Base-by-base conservation (phyloP, 768 basidiomycete genomes). In the Chiua virens region DNA sequence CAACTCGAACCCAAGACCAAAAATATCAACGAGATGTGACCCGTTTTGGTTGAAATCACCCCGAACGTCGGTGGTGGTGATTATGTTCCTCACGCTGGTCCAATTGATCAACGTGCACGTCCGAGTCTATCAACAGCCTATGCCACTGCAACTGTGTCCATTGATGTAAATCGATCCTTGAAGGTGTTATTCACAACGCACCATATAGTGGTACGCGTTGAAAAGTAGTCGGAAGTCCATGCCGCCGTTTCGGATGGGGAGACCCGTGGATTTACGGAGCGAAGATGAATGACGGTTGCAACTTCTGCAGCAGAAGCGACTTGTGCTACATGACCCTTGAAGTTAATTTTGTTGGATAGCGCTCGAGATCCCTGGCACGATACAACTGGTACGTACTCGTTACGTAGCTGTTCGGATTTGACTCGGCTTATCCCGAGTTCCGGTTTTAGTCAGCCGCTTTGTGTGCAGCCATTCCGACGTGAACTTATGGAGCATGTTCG, bases 81-180 rank as follows among this genome's bases (percentile, higher is more conserved):
- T 34, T 34, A 34, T 15, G 37, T 53, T 25, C 18, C 28, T 25
- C 35, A 18, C 21, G 21, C 27, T 30, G 18, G 42, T 42, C 36
- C 55, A 30, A 42, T 21, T 45, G 45, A 62, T 64, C 49, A 34
- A 34, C 34, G 6, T 34, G 14, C 36, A 32, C 7, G 28, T n/a
- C 53, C 37, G 34, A 34, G 50, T 50, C 50, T 34, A 59, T 65
- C 56, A 65, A 35, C 42, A 54, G 55, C 32, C 32, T 32, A 32
- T 32, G 14, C 32, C 4, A 32, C 53, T 54, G 40, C 34, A 30
- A 50, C 35, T 14, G 14, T n/a, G n/a, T 18, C 25, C 41, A 35
- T 52, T 20, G 30, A 60, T 42, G 41, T 51, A 20, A 37, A 21
- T n/a, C 25, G 39, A 43, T 56, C 44, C n/a, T n/a, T 45, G 34